Evolutionary conservation across 208 protist genomes (phyloP).

Genomic region (Angomonas ambiguus): DNA sequence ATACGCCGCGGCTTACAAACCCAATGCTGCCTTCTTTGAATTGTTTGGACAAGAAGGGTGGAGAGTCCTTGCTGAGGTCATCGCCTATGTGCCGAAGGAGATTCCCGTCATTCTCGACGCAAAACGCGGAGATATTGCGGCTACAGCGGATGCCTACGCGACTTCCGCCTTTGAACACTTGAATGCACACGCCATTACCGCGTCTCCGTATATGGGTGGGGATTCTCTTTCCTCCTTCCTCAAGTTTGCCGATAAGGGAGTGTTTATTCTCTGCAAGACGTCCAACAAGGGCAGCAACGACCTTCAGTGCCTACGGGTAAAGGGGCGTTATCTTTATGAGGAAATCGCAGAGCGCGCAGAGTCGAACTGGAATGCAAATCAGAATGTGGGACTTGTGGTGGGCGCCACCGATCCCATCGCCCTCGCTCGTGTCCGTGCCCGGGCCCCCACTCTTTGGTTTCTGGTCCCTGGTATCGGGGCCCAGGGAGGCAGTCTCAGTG

Average conservation of each 20-base stretch:
- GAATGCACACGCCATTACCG: slow-evolving; percentile 78
- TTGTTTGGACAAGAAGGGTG: slow-evolving; percentile 71
- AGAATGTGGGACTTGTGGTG: slow-evolving; percentile 82
- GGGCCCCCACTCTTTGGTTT: slow-evolving; percentile 82
- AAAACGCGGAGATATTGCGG: slow-evolving; percentile 87
- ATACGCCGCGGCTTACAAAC: slow-evolving; percentile 86
- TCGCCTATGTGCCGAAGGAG: slow-evolving; percentile 51
- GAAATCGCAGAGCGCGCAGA: slow-evolving; percentile 73
- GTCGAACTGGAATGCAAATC: slow-evolving; percentile 61
- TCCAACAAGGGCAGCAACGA: slow-evolving; percentile 88
- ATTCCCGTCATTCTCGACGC: slow-evolving; percentile 87
- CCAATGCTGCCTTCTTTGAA: slow-evolving; percentile 89
- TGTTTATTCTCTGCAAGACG: slow-evolving; percentile 88
- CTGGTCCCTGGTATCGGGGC: slow-evolving; percentile 84
- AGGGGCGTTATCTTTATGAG: slow-evolving; percentile 63
- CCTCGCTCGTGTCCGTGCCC: slow-evolving; percentile 61
- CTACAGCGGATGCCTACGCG: slow-evolving; percentile 82
- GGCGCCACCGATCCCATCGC: slow-evolving; percentile 81
- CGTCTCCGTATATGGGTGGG: slow-evolving; percentile 84
- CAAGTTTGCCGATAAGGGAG: slow-evolving; percentile 62
- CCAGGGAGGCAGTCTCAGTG: slow-evolving; percentile 76
- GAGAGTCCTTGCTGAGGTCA: slow-evolving; percentile 56
- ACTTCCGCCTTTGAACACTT: slow-evolving; percentile 77
- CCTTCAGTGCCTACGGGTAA: slow-evolving; percentile 65
- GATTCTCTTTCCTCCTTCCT: slow-evolving; percentile 81